Conservation (phyloP, 352 stramenopile species). For the Stramenopiles sp. region DNA sequence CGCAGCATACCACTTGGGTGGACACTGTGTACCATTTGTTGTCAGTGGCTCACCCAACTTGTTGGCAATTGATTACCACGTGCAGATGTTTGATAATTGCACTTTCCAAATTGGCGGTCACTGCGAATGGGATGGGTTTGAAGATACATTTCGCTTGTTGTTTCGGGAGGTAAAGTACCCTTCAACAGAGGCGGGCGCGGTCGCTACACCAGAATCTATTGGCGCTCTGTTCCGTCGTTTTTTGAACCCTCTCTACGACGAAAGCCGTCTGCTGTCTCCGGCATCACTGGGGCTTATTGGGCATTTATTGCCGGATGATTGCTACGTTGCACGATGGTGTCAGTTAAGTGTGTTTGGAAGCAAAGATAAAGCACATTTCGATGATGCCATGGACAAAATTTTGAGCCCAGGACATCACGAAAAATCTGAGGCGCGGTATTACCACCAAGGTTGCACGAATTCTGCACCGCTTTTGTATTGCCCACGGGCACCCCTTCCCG, state of each 20-base stretch:
- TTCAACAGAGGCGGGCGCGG: background rate
- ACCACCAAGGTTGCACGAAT: too few species aligned
- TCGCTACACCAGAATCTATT: constrained; percentile 3
- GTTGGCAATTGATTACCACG: background rate
- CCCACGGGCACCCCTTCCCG: background rate
- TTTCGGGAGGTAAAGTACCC: background rate
- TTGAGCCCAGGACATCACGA: background rate
- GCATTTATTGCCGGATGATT: background rate
- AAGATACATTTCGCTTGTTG: background rate
- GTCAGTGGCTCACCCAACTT: background rate
- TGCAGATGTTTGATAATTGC: background rate
- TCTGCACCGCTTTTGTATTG: background rate
- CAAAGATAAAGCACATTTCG: background rate
- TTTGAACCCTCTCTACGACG: background rate
- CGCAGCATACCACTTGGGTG: background rate
- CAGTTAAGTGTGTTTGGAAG: background rate
- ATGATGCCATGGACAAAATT: background rate
- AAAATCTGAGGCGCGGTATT: too few species aligned
- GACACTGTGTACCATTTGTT: background rate
- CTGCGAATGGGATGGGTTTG: background rate
- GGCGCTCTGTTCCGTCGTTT: background rate
- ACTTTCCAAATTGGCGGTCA: background rate
- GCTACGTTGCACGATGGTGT: background rate
- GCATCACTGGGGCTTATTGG: background rate
- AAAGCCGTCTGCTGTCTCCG: background rate